Percentiles rank a stretch among this genome's conserved stretches.
Conservation (phyloP, 2,329 filamentous ascomycete genomes). For the Colletotrichum spaethianum region DNA sequence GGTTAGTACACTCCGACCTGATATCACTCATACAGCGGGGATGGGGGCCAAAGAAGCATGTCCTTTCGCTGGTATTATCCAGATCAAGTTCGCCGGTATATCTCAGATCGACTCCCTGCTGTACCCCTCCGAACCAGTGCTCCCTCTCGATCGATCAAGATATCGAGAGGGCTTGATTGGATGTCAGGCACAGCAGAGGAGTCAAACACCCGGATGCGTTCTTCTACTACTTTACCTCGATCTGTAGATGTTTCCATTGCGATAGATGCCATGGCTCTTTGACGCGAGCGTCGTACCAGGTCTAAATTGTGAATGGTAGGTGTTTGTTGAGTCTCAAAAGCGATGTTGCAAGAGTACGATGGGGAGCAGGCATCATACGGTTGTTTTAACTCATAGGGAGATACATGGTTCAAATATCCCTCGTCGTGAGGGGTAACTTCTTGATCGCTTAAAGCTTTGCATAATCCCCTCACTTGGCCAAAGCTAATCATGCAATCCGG, state of each 20-base stretch:
- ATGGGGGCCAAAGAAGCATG: constrained; percentile 77
- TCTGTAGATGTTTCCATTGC: constrained; percentile 53
- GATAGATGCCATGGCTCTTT: constrained; percentile 47
- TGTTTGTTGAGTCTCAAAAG: background rate
- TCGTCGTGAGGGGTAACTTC: constrained; percentile 16
- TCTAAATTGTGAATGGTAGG: background rate
- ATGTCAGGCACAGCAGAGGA: constrained; percentile 33
- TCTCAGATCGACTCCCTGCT: constrained; percentile 72
- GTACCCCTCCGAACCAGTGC: constrained; percentile 18
- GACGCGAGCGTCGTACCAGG: constrained; percentile 37
- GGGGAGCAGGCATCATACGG: background rate
- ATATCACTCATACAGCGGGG: constrained; percentile 45
- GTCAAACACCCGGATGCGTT: constrained; percentile 63
- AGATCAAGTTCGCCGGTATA: constrained; percentile 89
- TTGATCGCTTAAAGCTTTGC: constrained; percentile 4
- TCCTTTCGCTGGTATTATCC: constrained; percentile 91
- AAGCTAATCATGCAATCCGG: constrained; percentile 35
- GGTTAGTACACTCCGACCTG: constrained; percentile 60
- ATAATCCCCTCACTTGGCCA: constrained; percentile 30
- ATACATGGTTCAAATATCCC: constrained; percentile 5
- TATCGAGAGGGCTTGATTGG: constrained; percentile 30
- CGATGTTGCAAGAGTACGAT: too few species aligned
- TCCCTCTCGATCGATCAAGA: constrained; percentile 32
- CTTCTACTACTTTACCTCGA: constrained; percentile 63
- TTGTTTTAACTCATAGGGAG: rapidly evolving